Evolutionary conservation across 108 stramenopile genomes (phyloP), one percentile per base, ranked within the genome.

Genomic region (Fragilaria crotonensis): DNA sequence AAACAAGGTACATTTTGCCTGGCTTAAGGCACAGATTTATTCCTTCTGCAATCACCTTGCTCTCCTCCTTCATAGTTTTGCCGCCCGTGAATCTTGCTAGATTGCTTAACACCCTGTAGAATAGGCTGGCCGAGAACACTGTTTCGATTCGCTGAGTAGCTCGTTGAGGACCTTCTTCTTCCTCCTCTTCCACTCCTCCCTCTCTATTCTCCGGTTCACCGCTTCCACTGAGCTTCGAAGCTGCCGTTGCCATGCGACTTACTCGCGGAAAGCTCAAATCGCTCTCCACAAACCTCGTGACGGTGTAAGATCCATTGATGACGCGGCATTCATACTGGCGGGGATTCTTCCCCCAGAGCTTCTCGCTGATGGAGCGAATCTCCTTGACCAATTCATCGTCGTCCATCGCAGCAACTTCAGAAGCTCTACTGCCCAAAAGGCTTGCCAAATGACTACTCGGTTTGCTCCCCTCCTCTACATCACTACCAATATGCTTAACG

Each of bases 1-100:
- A 59, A 47, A 95, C 78, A 25, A 95, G 80, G 52, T 90, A 92
- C 52, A 85, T 73, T 48, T 80, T 88, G 20, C 84, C 76, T 11
- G 83, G 76, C 57, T 83, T 69, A 32, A 91, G 75, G 27, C 46
- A 45, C 18, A 80, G 73, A 57, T 76, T 84, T 25, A 90, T 57
- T 25, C 74, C 71, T 18, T 84, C 56, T 31, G 89, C 69, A 45
- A 52, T 52, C 25, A 23, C 23, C 7, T 52, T 52, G 41, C 14
- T 44, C 17, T 44, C 41, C 41, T 9, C 9, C 17, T 17, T 44
- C 41, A 14, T 44, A 9, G 9, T 44, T 9, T 14, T 17, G 41
- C 14, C 17, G 41, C 41, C 9, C 41, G 9, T 44, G 14, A 44
- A 17, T 44, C 41, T 44, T 44, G 41, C 9, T 44, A 14, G 17